Evolutionary conservation across 139 green algal genomes (phyloP).

Genomic region (Tetraselmis striata): DNA sequence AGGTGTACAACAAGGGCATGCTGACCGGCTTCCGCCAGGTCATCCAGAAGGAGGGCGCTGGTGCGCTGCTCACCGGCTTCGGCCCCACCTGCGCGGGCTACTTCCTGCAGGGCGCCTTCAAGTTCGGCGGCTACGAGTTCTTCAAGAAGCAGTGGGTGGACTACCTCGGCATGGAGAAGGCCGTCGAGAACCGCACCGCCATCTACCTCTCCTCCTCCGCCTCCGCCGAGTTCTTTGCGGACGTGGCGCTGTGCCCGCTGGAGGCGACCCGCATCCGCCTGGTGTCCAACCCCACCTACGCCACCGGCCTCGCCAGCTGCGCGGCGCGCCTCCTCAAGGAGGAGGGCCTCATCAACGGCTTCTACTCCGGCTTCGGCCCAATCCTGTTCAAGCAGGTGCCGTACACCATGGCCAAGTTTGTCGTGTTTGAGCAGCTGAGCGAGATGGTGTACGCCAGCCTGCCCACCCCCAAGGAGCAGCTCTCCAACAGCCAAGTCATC

Average conservation of each 20-base stretch:
- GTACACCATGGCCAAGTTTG: constrained; percentile 59
- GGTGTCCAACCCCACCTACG: constrained; percentile 40
- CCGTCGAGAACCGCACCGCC: constrained; percentile 32
- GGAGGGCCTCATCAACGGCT: constrained; percentile 28
- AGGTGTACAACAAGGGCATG: constrained; percentile 39
- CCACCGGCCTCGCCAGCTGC: constrained; percentile 19
- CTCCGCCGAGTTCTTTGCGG: constrained; percentile 39
- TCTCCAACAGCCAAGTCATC: constrained; percentile 27
- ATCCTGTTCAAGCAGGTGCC: constrained; percentile 37
- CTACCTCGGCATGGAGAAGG: constrained; percentile 23
- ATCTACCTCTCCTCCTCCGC: constrained; percentile 41
- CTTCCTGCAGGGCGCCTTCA: constrained; percentile 44
- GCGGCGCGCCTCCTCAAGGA: constrained; percentile 9
- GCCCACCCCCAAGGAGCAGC: constrained; percentile 4
- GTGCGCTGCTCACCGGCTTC: constrained; percentile 35
- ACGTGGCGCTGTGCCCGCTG: constrained; percentile 41
- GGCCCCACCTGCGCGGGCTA: constrained; percentile 38
- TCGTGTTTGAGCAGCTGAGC: constrained; percentile 11
- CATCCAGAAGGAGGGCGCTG: constrained; percentile 30
- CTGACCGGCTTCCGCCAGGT: constrained; percentile 33
- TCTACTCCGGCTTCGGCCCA: constrained; percentile 26
- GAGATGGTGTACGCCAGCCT: constrained; percentile 8
- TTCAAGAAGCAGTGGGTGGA: constrained; percentile 47
- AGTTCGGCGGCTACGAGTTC: constrained; percentile 46
- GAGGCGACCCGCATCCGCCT: constrained; percentile 46